Base-by-base conservation (phyloP, 441 rosid species). In the Capsella rubella region DNA sequence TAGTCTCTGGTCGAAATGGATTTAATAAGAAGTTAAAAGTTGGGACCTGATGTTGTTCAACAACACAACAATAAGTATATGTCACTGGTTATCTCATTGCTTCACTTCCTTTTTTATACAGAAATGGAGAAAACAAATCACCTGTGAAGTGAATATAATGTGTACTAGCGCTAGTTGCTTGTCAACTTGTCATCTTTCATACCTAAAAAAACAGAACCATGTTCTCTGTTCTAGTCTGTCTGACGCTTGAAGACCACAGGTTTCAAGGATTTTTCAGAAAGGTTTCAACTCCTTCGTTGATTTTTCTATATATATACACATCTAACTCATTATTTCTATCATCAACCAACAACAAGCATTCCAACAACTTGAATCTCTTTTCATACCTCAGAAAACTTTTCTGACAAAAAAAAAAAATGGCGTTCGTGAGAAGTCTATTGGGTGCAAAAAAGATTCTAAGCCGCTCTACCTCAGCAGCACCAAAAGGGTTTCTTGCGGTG, bases 401-500 rank as follows among this genome's bases (percentile, higher is more conserved):
- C n/a, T 55, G 55, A 46, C 18, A 68, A 40, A 51, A 43, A 47
- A 12, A n/a, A n/a, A 28, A 47, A 32, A 74, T 74, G 78, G 39
- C 73, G 59, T 59, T 74, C 6, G 3, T 59, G 40, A 67, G 68
- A 76, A 69, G 29, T 69, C 9, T 76, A n/a, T 39, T 76, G 12
- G 66, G 75, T 18, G 71, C 71, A 2, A 76, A 69, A 32, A 76
- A 63, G 47, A 69, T 69, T 47, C 32, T 76, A 29, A 51, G 31
- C 70, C 58, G 59, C 9, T 66, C 59, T 25, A 51, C 49, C 7
- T 2, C 6, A 8, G 50, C 12, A 31, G 52, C 39, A 0, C 79
- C 76, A 57, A 77, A 77, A 42, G 80, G 80, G 49, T 77, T 77
- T 64, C 68, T 77, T 77, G 76, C 76, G 2, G 80, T 77, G 63